Evolutionary conservation across 2,329 filamentous ascomycete species (phyloP), one percentile per base, ranked within the genome.

Genomic region (Exophiala alcalophila): DNA sequence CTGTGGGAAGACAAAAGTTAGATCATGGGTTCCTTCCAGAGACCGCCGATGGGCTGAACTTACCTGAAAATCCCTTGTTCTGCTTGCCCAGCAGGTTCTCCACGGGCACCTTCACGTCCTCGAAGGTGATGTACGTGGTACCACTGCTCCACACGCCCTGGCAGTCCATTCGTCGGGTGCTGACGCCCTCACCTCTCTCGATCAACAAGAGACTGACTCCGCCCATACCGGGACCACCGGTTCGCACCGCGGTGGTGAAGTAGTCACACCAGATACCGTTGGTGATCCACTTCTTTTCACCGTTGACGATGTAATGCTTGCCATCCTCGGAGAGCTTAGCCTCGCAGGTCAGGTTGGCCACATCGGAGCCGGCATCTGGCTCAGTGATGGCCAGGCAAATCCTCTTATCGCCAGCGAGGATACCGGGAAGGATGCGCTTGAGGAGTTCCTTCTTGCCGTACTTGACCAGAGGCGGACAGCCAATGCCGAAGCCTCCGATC

Each of bases 251-350:
- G 10, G 87, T 94, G 41, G 92, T 97, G 74, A 97, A 97, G 73
- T 97, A 98, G 67, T 98, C 92, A 50, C 76, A 80, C 88, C 89
- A 96, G 60, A 96, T 80, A 61, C 92, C 92, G 69, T 98, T 98
- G 60, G 91, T 97, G 67, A 97, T 97, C 91, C 92, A 97, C 73
- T 98, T 98, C 84, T 98, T 97, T 80, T 96, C 91, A 41, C 92
- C 92, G 62, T 97, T 98, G 69, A 98, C 92, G 15, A 46, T 97
- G 70, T 94, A 98, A 72, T 97, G 88, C 75, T 97, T 97, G 61
- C 92, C 92, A 59, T 98, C 92, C 57, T 92, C 86, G 52, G 79
- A 86, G 44, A 97, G 77, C 75, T 95, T 95, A 18, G 92, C 92
- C 74, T 97, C 90, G 66, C 91, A 97, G 10, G 83, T 92, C 55